phyloP scores from a whole-genome alignment of 2,329 filamentous ascomycete species.

The Fusarium buxicola region DNA sequence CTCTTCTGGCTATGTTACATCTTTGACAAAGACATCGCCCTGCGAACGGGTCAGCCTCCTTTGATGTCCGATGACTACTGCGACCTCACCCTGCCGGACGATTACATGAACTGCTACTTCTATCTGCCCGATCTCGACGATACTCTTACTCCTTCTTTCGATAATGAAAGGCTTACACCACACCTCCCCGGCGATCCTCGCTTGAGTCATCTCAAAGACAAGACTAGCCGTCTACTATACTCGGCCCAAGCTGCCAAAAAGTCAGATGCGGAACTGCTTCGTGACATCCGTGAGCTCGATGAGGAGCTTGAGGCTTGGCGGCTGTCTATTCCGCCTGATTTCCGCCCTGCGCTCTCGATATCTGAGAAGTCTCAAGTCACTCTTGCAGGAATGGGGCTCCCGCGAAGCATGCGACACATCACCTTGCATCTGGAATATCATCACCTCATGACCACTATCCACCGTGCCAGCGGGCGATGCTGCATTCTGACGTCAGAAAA shows the following conservation, averaged over 20 bases:
- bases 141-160: not conserved
- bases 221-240: slow-evolving; percentile 61
- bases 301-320: slow-evolving; percentile 68
- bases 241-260: slow-evolving; percentile 61
- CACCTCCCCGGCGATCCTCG: slow-evolving; percentile 61
- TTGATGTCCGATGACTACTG: slow-evolving; percentile 56
- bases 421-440: slow-evolving; percentile 66
- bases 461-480: slow-evolving; percentile 65
- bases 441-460: slow-evolving; percentile 65
- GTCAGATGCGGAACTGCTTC: slow-evolving; percentile 65
- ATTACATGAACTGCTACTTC: slow-evolving; percentile 44
- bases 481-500: slow-evolving; percentile 18
- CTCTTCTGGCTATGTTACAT: slow-evolving; percentile 68
- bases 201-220: slow-evolving; percentile 64
- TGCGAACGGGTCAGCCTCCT: slow-evolving; percentile 65
- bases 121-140: slow-evolving; percentile 4
- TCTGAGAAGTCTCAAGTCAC: slow-evolving; percentile 41
- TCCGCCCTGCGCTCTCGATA: slow-evolving; percentile 61
- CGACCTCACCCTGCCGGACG: slow-evolving; percentile 44
- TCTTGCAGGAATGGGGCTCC: slow-evolving; percentile 39
- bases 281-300: slow-evolving; percentile 67
- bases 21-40: slow-evolving; percentile 66
- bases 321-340: slow-evolving; percentile 57
- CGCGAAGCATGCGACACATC: slow-evolving; percentile 60
- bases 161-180: slow-evolving; percentile 35